These are phyloP conservation scores for Neocallimastix lanati DNA, from an alignment of 192 early-diverging fungal genomes.

Conservation along the genomic window DNA sequence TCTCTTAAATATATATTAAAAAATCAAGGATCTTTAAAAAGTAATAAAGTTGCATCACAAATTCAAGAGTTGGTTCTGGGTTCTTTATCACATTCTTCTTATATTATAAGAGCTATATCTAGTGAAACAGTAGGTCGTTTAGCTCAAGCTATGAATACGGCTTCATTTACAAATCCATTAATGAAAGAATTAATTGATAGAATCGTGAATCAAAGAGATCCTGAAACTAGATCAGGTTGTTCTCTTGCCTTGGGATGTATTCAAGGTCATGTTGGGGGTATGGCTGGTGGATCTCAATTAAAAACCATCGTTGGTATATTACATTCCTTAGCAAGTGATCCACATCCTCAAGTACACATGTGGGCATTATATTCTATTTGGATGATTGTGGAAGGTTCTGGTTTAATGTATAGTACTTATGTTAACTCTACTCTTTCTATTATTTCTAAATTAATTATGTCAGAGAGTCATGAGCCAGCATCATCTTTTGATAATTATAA, in stretches of 20 bases:
- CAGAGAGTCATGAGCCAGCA: slow-evolving; percentile 64
- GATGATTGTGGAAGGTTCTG: slow-evolving; percentile 68
- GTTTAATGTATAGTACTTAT: slow-evolving; percentile 77
- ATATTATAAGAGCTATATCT: slow-evolving; percentile 40
- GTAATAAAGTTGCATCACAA: slow-evolving; percentile 8
- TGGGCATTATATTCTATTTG: slow-evolving; percentile 80
- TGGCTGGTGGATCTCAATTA: slow-evolving; percentile 64
- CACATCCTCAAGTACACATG: slow-evolving; percentile 80
- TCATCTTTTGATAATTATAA: slow-evolving; percentile 13
- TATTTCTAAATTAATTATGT: slow-evolving; percentile 71
- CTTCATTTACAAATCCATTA: slow-evolving; percentile 43
- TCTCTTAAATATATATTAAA: slow-evolving; percentile 42
- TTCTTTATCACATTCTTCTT: slow-evolving; percentile 1
- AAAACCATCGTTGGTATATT: slow-evolving; percentile 76
- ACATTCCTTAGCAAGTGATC: slow-evolving; percentile 74
- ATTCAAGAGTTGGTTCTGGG: slow-evolving; percentile 21
- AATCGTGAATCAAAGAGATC: slow-evolving; percentile 80
- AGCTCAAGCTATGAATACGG: slow-evolving; percentile 41
- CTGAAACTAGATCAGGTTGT: slow-evolving; percentile 83
- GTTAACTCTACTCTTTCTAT: slow-evolving; percentile 72
- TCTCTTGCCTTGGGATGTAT: slow-evolving; percentile 77
- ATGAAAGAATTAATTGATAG: slow-evolving; percentile 63
- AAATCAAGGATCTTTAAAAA: slow-evolving; percentile 22
- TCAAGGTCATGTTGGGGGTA: slow-evolving; percentile 71
- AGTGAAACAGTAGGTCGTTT: slow-evolving; percentile 69